Base-by-base conservation (phyloP, 768 basidiomycete species). In the Xanthoconium purpureum region DNA sequence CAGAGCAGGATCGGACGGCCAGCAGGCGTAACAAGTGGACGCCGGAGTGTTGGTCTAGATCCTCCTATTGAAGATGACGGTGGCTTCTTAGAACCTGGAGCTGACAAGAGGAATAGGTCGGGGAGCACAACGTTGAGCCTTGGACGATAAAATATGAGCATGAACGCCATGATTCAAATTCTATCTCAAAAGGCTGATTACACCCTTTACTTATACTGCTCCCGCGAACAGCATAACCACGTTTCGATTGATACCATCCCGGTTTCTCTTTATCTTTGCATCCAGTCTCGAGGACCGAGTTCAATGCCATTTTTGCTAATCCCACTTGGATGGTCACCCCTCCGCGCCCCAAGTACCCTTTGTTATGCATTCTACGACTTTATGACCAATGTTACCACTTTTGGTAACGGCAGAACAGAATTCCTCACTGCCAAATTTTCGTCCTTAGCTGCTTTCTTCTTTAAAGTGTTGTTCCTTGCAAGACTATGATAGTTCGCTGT, bases 1-100 rank as follows among this genome's bases (percentile, higher is more conserved):
- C 82, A 52, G 68, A 78, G 49, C 75, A 81, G 70, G 77, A 83
- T 75, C 70, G 83, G 80, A 7, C 57, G 73, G 28, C 72, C 73
- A 14, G 50, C 51, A 18, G 70, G 80, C 15, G 63, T 75, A 48
- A 74, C 72, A 3, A 76, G 74, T 58, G 71, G 80, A 29, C 73
- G 80, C 51, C 78, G 79, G 33, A 80, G 77, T 50, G 71, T 69
- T 17, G 75, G 72, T 29, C 54, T 65, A 37, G 71, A 71, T 39
- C 67, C 60, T 47, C 57, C 55, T 42, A 33, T 55, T 14, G 66
- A 73, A 52, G 63, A 68, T 14, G 20, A 49, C 9, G 45, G 24
- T 37, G 59, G 46, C 36, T 59, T 60, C 20, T 56, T 63, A 47
- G 65, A 63, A 39, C 58, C 63, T 33, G 56, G 35, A 17, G 28